These are phyloP conservation scores for Astrocystis sublimbata DNA, from an alignment of 495 filamentous ascomycete species.

Conservation along the genomic window DNA sequence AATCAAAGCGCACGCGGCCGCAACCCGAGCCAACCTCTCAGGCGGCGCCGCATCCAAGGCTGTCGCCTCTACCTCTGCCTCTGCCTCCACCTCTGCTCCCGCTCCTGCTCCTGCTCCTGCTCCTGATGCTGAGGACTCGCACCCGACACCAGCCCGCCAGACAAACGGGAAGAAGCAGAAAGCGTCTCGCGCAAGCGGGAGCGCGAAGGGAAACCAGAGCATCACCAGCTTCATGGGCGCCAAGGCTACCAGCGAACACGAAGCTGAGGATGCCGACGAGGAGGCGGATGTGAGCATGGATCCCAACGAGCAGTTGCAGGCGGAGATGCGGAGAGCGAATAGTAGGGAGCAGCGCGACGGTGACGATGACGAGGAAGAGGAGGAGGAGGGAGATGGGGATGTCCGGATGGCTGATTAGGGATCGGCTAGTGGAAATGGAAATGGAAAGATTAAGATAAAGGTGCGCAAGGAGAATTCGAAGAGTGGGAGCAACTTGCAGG, in stretches of 20 bases:
- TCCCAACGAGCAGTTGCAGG: conserved; percentile 45
- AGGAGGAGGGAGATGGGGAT: conserved; percentile 39
- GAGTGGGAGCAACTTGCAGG: neutral
- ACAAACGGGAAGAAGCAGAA: conserved; percentile 31
- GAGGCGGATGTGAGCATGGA: conserved; percentile 32
- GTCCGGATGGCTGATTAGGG: conserved; percentile 59
- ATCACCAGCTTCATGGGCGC: conserved; percentile 30
- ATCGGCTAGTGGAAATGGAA: neutral
- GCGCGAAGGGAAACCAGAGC: conserved; percentile 8
- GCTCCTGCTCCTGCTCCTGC: neutral
- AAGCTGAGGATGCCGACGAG: conserved; percentile 28
- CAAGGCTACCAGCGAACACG: no score
- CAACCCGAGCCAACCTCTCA: conserved; percentile 41
- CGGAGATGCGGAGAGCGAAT: conserved; percentile 49
- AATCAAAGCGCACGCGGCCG: conserved; percentile 61
- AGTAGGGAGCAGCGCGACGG: conserved; percentile 15
- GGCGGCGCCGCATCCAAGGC: conserved; percentile 32
- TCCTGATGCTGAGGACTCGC: neutral
- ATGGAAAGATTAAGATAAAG: no score
- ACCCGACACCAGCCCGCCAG: neutral
- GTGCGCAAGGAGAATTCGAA: no score
- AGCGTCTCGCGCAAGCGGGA: conserved; percentile 24
- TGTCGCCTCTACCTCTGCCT: neutral
- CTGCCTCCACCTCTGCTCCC: neutral
- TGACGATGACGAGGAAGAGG: conserved; percentile 49